Base-by-base conservation (phyloP, 2,329 filamentous ascomycete species). In the Endocalyx cinctus region DNA sequence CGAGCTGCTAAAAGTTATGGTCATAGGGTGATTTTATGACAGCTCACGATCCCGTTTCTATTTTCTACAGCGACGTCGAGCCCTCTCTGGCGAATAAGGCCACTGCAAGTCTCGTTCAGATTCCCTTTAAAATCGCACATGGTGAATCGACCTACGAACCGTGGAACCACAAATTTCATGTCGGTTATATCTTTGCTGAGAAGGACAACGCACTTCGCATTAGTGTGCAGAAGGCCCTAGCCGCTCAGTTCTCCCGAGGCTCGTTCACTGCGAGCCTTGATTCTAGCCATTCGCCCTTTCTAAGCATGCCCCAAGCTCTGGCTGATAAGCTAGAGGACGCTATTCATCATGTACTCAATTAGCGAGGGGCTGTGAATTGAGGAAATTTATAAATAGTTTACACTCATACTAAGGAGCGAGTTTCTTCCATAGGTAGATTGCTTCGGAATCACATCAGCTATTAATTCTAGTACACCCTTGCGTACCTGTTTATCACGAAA, bases 161-260 rank as follows among this genome's bases (percentile, higher is more conserved):
- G 1, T 41, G 38, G 34, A 30, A 37, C n/a, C 11, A 37, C 1
- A 34, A 25, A 13, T 37, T 43, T 33, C 27, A 35, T 7, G 38
- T 43, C 23, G 40, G 40, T 5, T 43, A 37, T 18, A 31, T 43
- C 17, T 40, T 40, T 27, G 34, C 37, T 4, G 37, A 40, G 19
- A 16, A 35, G 10, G 40, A 43, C 20, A 27, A 31, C 10, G 19
- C 23, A 8, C 13, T 41, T 7, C 25, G 22, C 10, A 18, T 41
- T 2, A 22, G 14, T 7, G 17, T 10, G 10, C 40, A 43, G 34
- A 34, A 35, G 16, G 13, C 16, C 6, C 33, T 40, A 27, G 27
- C 22, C 13, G 27, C 37, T n/a, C 23, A 22, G 17, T 41, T 43
- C 22, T 37, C 40, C 3, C 23, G 29, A 6, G 37, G 28, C 29